These are phyloP conservation scores for Pythium biforme DNA, from an alignment of 352 stramenopile genomes.

Conservation along the genomic window DNA sequence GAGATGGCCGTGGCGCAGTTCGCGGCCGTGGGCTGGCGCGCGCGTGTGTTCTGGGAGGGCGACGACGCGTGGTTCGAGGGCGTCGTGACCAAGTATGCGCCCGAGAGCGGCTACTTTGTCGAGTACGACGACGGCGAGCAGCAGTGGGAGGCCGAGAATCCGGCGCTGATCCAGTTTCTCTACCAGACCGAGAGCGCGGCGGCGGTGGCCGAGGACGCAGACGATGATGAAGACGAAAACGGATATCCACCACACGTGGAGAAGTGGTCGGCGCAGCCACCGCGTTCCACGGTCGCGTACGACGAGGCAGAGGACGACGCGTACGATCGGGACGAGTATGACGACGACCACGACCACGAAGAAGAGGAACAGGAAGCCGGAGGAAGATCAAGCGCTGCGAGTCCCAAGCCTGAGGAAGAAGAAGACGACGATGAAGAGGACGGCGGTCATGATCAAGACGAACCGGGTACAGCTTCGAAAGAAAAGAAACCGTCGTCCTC, in stretches of 20 bases:
- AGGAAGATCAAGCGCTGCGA: background rate
- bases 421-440: background rate
- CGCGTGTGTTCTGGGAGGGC: conserved; percentile 70
- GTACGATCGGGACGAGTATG: conserved; percentile 21
- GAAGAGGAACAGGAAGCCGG: conserved; percentile 5
- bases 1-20: conserved; percentile 8
- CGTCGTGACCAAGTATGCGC: conserved; percentile 34
- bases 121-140: conserved; percentile 74
- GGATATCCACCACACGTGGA: background rate
- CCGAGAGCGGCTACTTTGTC: conserved; percentile 52
- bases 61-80: conserved; percentile 70
- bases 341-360: conserved; percentile 26
- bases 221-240: background rate
- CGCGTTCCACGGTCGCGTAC: conserved; percentile 16
- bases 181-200: background rate
- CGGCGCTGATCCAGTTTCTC: conserved; percentile 26
- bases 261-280: conserved; percentile 21
- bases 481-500: background rate
- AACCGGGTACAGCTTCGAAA: too few relatives aligned
- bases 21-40: conserved; percentile 39
- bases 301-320: conserved; percentile 12
- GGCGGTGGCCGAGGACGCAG: background rate
- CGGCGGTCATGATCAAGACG: too few relatives aligned
- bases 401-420: conserved; percentile 5
- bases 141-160: conserved; percentile 59